A percentile compares a stretch with the other conserved stretches of the same genome.
phyloP scores from a whole-genome alignment of 2,329 filamentous ascomycete species.

The Penicillium paneum region DNA sequence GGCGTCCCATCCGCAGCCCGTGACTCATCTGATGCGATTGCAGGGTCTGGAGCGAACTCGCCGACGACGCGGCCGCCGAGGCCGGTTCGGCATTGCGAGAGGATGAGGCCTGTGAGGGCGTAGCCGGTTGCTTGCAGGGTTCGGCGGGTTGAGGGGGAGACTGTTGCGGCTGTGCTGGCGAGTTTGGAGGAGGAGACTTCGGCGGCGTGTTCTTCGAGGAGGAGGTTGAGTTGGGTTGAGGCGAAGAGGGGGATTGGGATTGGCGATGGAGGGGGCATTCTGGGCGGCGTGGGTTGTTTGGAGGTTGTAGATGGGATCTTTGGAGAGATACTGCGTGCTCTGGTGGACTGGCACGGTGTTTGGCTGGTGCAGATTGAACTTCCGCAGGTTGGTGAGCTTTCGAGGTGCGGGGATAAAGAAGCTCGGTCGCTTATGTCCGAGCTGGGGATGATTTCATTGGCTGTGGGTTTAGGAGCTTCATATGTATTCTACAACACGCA shows the following conservation, averaged over 20 bases:
- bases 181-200: conserved; percentile 45
- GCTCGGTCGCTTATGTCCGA: conserved; percentile 14
- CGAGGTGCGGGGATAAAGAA: conserved; percentile 14
- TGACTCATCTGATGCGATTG: conserved; percentile 53
- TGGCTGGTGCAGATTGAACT: neutral
- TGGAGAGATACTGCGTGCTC: too few relatives aligned
- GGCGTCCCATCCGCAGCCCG: conserved; percentile 37
- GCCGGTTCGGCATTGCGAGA: conserved; percentile 77
- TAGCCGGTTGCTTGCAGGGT: conserved; percentile 43
- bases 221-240: conserved; percentile 41
- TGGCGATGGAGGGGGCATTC: conserved; percentile 16
- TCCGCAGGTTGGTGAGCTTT: neutral
- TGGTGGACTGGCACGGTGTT: neutral
- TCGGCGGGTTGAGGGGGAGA: conserved; percentile 43
- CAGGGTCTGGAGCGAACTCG: conserved; percentile 71
- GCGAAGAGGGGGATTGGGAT: conserved; percentile 43
- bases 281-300: neutral
- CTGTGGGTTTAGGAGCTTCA: neutral
- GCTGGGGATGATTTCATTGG: neutral
- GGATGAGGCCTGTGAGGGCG: conserved; percentile 53
- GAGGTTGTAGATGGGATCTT: neutral
- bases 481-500: too few relatives aligned
- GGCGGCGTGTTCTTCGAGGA: conserved; percentile 44
- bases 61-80: conserved; percentile 87
- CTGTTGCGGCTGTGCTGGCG: conserved; percentile 38